Base-by-base conservation (phyloP, 2,329 filamentous ascomycete species). In the Arthrobotrys megalospora region DNA sequence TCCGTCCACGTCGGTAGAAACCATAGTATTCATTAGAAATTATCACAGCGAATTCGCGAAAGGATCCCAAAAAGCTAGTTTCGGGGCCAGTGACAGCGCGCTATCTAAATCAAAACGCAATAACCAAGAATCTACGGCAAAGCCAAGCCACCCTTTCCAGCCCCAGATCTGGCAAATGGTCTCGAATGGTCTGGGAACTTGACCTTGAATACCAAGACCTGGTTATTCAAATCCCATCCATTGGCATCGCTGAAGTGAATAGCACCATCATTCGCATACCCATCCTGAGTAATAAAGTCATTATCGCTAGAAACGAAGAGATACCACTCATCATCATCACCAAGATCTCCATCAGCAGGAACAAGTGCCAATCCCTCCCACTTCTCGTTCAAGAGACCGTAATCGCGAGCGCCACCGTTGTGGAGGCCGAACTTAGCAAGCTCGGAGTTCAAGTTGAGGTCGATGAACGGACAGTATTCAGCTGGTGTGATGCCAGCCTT, bases 221-320 rank as follows among this genome's bases (percentile, higher is more conserved):
- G 91, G 71, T 86, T 91, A 78, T 91, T 87, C 43, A 92, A 82
- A 76, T 87, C 86, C 80, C 85, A 89, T 0, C 89, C 90, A 32
- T 87, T 88, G 3, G 82, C 84, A 81, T 92, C 90, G 1, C 85
- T 83, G 80, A 90, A 92, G 7, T 83, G 82, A 45, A 88, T 86
- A 70, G 86, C 84, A 4, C 90, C 90, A 76, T 85, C 86, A 80
- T 92, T 88, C 83, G 91, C 87, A 80, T 80, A 81, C 82, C 89
- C 90, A 83, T 93, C 86, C 83, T 93, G 90, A 0, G 91, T 93
- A 71, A 93, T 90, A 81, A 93, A 93, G 83, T 93, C 91, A 82
- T 93, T 92, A 81, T 93, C 91, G 71, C 88, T 91, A 60, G 92
- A 84, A 11, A 87, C 89, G 79, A 93, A 88, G 38, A 93, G 82